A percentile compares a stretch with the other conserved stretches of the same genome.
Evolutionary conservation across 805 yeast species (phyloP).

Genomic region (Wickerhamiella galacta): DNA sequence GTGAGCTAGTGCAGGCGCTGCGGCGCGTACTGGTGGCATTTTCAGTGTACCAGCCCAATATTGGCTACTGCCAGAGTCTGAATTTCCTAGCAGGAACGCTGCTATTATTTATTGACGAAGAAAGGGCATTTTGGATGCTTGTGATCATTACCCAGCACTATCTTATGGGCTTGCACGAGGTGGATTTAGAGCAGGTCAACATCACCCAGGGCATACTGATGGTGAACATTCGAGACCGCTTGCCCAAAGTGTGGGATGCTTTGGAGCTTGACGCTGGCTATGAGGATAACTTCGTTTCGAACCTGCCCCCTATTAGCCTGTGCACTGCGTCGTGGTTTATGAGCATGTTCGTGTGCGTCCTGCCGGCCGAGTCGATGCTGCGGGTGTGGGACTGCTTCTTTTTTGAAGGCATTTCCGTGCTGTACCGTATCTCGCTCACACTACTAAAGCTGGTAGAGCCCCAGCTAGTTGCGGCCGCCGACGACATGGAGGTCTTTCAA

Average conservation of each 20-base stretch:
- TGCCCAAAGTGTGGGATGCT: conserved; percentile 65
- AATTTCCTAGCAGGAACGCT: conserved; percentile 83
- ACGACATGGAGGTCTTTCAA: conserved; percentile 57
- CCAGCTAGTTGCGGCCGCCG: conserved; percentile 30
- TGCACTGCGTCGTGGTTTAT: conserved; percentile 97
- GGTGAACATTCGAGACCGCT: conserved; percentile 67
- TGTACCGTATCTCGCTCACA: conserved; percentile 69
- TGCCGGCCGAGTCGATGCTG: conserved; percentile 77
- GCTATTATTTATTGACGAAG: conserved; percentile 75
- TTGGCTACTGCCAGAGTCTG: conserved; percentile 92
- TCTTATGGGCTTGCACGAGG: conserved; percentile 82
- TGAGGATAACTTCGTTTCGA: conserved; percentile 35
- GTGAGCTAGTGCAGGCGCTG: conserved; percentile 40
- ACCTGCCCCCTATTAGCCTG: conserved; percentile 76
- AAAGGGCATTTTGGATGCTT: conserved; percentile 87
- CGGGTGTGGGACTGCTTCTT: conserved; percentile 92
- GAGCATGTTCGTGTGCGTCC: conserved; percentile 83
- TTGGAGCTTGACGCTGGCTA: conserved; percentile 29
- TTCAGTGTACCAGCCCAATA: conserved; percentile 69
- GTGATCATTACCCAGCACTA: conserved; percentile 74
- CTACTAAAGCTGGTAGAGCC: conserved; percentile 63
- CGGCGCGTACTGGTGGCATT: conserved; percentile 73
- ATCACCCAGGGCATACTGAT: conserved; percentile 88
- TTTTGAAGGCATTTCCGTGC: conserved; percentile 76
- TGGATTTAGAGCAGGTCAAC: conserved; percentile 83